These are phyloP conservation scores for Talaromyces ruber DNA, from an alignment of 495 filamentous ascomycete genomes.

Conservation along the genomic window DNA sequence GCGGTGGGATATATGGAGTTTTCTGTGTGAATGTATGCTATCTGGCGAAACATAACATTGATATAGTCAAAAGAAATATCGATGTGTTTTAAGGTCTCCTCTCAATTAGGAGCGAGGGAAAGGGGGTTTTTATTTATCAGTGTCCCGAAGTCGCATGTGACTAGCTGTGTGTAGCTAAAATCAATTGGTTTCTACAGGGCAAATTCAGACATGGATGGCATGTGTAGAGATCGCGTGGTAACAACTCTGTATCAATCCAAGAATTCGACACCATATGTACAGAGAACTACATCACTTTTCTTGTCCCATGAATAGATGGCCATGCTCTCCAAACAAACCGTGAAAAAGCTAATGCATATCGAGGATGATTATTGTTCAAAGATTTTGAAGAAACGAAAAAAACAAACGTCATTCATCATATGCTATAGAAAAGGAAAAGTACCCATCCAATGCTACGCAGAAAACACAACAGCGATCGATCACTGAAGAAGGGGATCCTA, in stretches of 20 bases:
- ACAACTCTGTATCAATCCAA: not conserved
- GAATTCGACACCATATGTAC: not conserved
- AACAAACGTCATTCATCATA: not conserved
- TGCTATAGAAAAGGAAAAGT: not conserved
- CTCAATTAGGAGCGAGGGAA: no score
- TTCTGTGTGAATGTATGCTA: not conserved
- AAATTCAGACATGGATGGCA: not conserved
- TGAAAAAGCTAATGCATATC: not conserved
- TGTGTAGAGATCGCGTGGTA: not conserved
- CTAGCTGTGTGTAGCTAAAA: no score
- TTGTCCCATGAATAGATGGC: not conserved
- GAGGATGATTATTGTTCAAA: not conserved
- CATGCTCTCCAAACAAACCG: not conserved
- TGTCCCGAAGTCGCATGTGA: no score
- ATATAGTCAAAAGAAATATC: no score
- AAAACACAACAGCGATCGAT: slow-evolving; percentile 15
- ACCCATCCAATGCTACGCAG: not conserved
- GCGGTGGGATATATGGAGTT: not conserved
- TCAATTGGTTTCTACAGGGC: not conserved
- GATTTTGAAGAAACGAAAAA: not conserved
- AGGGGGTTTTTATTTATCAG: no score
- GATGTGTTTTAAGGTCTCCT: not conserved
- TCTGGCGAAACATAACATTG: not conserved
- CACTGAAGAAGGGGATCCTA: slow-evolving; percentile 40
- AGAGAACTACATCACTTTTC: not conserved